phyloP scores from a whole-genome alignment of 139 green algal genomes.

The Picochlorum sp. region DNA sequence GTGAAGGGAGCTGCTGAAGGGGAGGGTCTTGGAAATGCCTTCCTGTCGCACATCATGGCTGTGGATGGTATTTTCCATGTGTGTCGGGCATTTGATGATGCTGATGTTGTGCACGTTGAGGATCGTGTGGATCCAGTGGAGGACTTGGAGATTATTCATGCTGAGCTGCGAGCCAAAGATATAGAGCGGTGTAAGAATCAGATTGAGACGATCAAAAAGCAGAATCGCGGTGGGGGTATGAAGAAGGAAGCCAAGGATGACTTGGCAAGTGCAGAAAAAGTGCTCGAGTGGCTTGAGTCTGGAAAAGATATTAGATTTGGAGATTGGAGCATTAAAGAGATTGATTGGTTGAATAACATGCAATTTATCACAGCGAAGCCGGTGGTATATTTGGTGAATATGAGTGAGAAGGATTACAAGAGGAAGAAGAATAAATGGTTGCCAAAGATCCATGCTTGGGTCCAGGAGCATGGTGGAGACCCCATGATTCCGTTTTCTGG shows the following conservation, averaged over 20 bases:
- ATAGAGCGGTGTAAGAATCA: slow-evolving; percentile 40
- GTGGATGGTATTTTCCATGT: slow-evolving; percentile 99
- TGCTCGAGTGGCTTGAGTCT: slow-evolving; percentile 51
- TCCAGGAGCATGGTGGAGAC: slow-evolving; percentile 72
- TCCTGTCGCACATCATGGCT: slow-evolving; percentile 89
- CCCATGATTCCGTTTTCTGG: slow-evolving; percentile 93
- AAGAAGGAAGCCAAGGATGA: slow-evolving; percentile 88
- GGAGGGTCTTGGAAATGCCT: slow-evolving; percentile 94
- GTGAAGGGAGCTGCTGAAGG: slow-evolving; percentile 77
- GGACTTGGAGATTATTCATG: slow-evolving; percentile 96
- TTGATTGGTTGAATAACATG: slow-evolving; percentile 77
- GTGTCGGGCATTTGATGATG: slow-evolving; percentile 83
- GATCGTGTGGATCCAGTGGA: slow-evolving; percentile 92
- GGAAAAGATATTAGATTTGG: slow-evolving; percentile 77
- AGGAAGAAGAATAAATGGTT: slow-evolving; percentile 99
- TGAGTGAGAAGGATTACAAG: slow-evolving; percentile 83
- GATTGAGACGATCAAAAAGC: slow-evolving; percentile 43
- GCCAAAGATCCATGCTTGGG: slow-evolving; percentile 88
- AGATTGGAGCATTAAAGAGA: slow-evolving; percentile 70
- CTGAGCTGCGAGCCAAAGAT: slow-evolving; percentile 78
- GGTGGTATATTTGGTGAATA: slow-evolving; percentile 92
- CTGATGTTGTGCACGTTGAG: slow-evolving; percentile 78
- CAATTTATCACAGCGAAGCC: slow-evolving; percentile 88
- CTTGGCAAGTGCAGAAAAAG: slow-evolving; percentile 44
- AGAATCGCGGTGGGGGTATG: slow-evolving; percentile 21